Base-by-base conservation (phyloP, 2,329 filamentous ascomycete genomes). In the Bertia moriformis region DNA sequence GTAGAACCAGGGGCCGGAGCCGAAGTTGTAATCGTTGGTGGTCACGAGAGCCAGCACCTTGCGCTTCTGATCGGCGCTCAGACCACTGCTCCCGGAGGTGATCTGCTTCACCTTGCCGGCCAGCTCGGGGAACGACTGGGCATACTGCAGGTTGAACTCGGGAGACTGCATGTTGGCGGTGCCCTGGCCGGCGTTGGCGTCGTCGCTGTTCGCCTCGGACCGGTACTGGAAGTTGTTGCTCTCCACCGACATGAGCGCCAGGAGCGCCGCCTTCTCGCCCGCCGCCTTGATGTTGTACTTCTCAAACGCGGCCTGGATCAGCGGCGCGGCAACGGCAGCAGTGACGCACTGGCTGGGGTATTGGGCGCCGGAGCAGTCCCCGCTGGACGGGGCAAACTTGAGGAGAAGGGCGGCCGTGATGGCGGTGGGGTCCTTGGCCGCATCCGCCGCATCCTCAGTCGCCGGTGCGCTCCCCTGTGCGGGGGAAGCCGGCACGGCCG, bases 101-200 rank as follows among this genome's bases (percentile, higher is more conserved):
- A 59, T 52, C 40, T 45, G 41, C 2, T 50, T 37, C 4, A 58
- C 20, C 15, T 59, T 43, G 1, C 53, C 48, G 3, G 54, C 50
- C 2, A 78, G 45, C 1, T 52, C 63, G 0, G 61, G 57, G 3
- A 70, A 56, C 0, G 59, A 62, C 1, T 49, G 39, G 4, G 73
- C 73, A 45, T 80, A 81, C 47, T 64, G 47, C 1, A 61, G 44
- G 47, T 78, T 74, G 54, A 60, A 77, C 1, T 55, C 48, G 0
- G 71, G 60, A 39, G 62, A 66, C 55, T 79, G 71, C 77, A 82
- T 81, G 51, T 76, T 77, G 3, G 73, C 60, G 0, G 77, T 79
- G 1, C 75, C 75, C 47, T 80, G 73, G 0, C 77, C 77, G 0
- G 72, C 63, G 0, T 55, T 49, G 13, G 60, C 61, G n/a, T n/a